Base-by-base conservation (phyloP, 2,329 filamentous ascomycete species). In the Epichloe sibirici region DNA sequence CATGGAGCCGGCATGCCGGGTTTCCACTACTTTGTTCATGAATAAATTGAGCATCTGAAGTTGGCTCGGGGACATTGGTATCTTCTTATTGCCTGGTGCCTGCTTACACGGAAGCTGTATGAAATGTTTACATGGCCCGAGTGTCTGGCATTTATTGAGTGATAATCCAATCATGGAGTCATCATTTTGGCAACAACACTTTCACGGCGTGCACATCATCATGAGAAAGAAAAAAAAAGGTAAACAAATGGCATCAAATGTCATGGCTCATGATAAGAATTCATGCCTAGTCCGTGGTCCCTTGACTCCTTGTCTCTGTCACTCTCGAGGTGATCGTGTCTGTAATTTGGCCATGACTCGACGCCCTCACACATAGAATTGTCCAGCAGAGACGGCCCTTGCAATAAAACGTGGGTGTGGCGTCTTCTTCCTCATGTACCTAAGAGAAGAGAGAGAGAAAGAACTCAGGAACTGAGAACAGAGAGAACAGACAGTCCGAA, bases 211-310 rank as follows among this genome's bases (percentile, higher is more conserved):
- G n/a, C n/a, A 44, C 42, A 23, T 44, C 17, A 25, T n/a, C 3
- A 11, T 28, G 28, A 4, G 8, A 31, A 9, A 31, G 1, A 9
- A 31, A 9, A 1, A 7, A 9, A 1, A 7, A 21, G 4, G 5
- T 23, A 28, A 21, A 39, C 8, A 46, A 52, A 52, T 17, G 17
- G 43, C 44, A 48, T 52, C 50, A 28, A 51, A 35, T 51, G 52
- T 53, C 54, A 38, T 49, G 28, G 49, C 44, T 49, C 21, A 38
- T 54, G 37, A 44, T 35, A 17, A 51, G 38, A 51, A 51, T 43
- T 43, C 43, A 47, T 46, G 47, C 12, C 28, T 13, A 28, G 13
- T 46, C 1, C 44, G 48, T 44, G 8, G 23, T 31, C 48, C 2
- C 48, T 23, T 28, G 48, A 49, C 48, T 34, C 25, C 44, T 34